Conservation (phyloP, 2,329 filamentous ascomycete species). For the Verticillium dahliae region DNA sequence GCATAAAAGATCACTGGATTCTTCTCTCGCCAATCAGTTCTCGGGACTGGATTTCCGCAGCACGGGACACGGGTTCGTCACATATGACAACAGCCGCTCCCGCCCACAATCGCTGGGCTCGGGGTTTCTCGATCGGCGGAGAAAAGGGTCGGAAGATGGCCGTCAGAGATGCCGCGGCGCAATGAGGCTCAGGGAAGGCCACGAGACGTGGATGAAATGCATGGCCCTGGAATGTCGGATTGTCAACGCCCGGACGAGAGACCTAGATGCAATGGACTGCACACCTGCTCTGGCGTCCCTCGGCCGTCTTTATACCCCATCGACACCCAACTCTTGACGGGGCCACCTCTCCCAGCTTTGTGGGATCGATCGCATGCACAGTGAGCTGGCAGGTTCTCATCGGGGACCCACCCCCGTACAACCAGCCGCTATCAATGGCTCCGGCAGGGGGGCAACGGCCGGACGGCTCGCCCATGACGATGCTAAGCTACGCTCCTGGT, state of each 20-base stretch:
- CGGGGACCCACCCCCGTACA: slow-evolving; percentile 12
- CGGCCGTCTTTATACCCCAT: not conserved
- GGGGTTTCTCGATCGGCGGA: not conserved
- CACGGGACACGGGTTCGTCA: slow-evolving; percentile 2
- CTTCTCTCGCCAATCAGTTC: slow-evolving; percentile 1
- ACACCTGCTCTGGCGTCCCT: not conserved
- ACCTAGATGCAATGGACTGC: not conserved
- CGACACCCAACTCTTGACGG: not conserved
- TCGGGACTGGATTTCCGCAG: not conserved
- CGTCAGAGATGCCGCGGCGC: slow-evolving; percentile 1
- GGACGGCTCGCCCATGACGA: slow-evolving; percentile 1
- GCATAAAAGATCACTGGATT: not conserved
- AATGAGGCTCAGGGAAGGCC: not conserved
- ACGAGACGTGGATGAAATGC: not conserved
- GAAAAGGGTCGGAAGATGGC: slow-evolving; percentile 6
- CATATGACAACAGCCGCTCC: not conserved
- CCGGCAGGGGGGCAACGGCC: not conserved
- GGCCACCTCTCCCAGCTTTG: not conserved
- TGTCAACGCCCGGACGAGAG: not conserved
- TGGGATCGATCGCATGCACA: slow-evolving; percentile 8
- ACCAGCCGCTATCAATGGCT: slow-evolving; percentile 11
- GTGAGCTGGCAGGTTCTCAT: slow-evolving; percentile 13
- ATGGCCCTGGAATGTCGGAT: too few species aligned
- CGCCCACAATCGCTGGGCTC: not conserved
- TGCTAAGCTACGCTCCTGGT: slow-evolving; percentile 2